These are phyloP conservation scores for Ilex aquifolium DNA, from an alignment of 257 asterid species.

Conservation along the genomic window DNA sequence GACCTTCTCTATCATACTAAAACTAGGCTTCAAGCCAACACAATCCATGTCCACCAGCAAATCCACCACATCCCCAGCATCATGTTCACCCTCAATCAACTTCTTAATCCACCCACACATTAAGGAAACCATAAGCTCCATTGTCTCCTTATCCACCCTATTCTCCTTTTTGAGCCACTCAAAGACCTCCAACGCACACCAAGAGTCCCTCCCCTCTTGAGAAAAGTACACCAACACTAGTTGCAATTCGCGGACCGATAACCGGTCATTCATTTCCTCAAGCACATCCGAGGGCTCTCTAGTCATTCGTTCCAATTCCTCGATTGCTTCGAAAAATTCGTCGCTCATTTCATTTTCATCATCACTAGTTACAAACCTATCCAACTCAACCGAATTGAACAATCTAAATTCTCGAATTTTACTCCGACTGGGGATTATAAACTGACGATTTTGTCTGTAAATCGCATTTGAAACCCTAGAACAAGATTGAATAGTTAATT, in stretches of 20 bases:
- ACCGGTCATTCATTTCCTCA: conserved; percentile 72
- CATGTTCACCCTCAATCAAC: conserved; percentile 62
- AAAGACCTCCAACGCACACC: conserved; percentile 95
- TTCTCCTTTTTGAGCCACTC: conserved; percentile 98
- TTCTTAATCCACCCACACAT: conserved; percentile 94
- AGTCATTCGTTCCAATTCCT: conserved; percentile 84
- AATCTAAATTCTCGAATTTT: conserved; percentile 23
- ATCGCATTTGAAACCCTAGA: not conserved
- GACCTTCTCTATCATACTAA: conserved; percentile 91
- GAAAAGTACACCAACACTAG: conserved; percentile 82
- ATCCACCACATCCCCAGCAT: conserved; percentile 71
- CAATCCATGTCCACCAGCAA: conserved; percentile 95
- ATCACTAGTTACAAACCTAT: conserved; percentile 62
- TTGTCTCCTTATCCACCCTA: conserved; percentile 84
- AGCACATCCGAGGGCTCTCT: conserved; percentile 96
- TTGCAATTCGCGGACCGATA: conserved; percentile 83
- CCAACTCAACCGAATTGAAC: conserved; percentile 65
- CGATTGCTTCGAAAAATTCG: conserved; percentile 87
- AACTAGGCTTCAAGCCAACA: conserved; percentile 73
- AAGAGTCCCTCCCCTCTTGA: conserved; percentile 95
- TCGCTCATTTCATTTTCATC: conserved; percentile 85
- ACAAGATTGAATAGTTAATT: conserved; percentile 3
- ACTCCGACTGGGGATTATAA: conserved; percentile 1
- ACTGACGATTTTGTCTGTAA: conserved; percentile 4
- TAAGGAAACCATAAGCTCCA: conserved; percentile 93